Percentiles rank a stretch among this genome's conserved stretches.
Evolutionary conservation across 768 basidiomycete species (phyloP).

Genomic region (Ramaria rubella): DNA sequence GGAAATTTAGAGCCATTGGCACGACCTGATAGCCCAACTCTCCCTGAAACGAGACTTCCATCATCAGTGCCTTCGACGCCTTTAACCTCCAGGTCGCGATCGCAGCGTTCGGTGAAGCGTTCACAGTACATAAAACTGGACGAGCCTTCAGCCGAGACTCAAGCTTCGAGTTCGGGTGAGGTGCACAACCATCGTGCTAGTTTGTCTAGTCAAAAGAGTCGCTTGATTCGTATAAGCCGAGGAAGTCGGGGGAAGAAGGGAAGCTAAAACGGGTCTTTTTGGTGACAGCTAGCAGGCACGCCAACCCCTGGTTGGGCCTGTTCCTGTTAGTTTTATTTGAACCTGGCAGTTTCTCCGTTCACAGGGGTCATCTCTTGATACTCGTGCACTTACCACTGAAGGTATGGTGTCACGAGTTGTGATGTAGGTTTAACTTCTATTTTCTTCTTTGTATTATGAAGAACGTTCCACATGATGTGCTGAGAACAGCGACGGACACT

Average conservation of each 20-base stretch:
- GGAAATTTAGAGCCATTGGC: neutral
- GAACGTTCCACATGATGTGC: too few relatives aligned
- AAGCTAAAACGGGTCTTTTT: neutral
- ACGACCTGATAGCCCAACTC: constrained; percentile 10
- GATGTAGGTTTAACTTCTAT: too few relatives aligned
- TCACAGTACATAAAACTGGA: neutral
- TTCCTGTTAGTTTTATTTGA: too few relatives aligned
- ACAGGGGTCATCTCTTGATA: too few relatives aligned
- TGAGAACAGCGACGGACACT: too few relatives aligned
- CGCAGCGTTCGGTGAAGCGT: neutral
- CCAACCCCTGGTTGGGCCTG: neutral
- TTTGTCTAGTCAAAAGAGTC: neutral
- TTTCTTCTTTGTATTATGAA: too few relatives aligned
- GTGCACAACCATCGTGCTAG: neutral
- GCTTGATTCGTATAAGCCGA: neutral
- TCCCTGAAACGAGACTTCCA: neutral
- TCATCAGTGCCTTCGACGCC: neutral
- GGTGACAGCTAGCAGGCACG: neutral
- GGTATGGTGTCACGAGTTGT: too few relatives aligned
- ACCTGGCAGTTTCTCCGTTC: too few relatives aligned
- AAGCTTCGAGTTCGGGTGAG: neutral
- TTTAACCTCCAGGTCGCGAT: neutral
- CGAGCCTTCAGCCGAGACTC: neutral
- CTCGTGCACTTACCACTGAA: too few relatives aligned
- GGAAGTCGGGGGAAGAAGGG: neutral